Conservation (phyloP, 2,329 filamentous ascomycete genomes). For the Paraconiothyrium brasiliense region DNA sequence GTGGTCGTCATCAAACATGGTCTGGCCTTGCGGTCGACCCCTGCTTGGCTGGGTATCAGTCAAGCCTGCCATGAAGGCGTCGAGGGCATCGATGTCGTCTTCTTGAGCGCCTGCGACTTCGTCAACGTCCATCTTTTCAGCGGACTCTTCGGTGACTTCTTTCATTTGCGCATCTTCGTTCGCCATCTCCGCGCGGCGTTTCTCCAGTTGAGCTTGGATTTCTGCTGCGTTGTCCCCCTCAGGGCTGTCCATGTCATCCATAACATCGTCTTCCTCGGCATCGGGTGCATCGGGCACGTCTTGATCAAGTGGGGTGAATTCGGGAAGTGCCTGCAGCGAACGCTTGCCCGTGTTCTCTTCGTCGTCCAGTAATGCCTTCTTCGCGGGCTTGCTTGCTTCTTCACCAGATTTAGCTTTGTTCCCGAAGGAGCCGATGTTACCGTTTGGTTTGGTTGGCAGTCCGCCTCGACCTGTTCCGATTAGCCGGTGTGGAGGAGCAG, state of each 20-base stretch:
- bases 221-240: conserved; percentile 88
- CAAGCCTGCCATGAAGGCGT: conserved; percentile 92
- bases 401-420: conserved; percentile 70
- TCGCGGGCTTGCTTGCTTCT: conserved; percentile 74
- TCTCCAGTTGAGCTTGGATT: conserved; percentile 80
- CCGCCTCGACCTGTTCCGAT: conserved; percentile 52
- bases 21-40: conserved; percentile 74
- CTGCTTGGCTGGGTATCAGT: conserved; percentile 48
- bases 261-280: conserved; percentile 74
- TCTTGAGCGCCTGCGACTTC: conserved; percentile 61
- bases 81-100: conserved; percentile 85
- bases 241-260: conserved; percentile 81
- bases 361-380: conserved; percentile 84
- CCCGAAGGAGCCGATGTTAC: conserved; percentile 85
- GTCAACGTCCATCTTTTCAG: conserved; percentile 67
- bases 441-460: conserved; percentile 69
- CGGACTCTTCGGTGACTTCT: conserved; percentile 46
- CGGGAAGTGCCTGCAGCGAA: conserved; percentile 83
- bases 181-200: conserved; percentile 70
- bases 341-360: conserved; percentile 88
- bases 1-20: conserved; percentile 87
- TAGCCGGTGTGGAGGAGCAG: conserved; percentile 17
- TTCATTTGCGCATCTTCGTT: conserved; percentile 56
- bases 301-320: conserved; percentile 63
- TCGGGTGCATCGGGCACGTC: conserved; percentile 43